phyloP scores from a whole-genome alignment of 352 stramenopile genomes.

The Pythium insidiosum region DNA sequence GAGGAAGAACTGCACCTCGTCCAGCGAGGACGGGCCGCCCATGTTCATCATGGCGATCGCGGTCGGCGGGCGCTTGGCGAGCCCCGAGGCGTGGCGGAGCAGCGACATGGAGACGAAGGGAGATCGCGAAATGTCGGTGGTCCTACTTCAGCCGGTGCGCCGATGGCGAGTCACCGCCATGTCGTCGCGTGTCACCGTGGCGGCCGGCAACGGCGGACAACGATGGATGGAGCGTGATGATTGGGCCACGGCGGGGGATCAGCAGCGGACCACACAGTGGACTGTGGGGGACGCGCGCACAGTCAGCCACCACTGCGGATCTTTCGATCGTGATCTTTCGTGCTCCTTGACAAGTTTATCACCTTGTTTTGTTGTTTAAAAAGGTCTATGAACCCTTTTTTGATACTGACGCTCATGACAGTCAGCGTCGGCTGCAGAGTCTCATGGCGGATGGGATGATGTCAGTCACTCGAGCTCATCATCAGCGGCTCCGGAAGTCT shows the following conservation, averaged over 20 bases:
- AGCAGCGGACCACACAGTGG: too few relatives aligned
- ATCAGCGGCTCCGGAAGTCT: too few relatives aligned
- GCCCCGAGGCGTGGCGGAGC: conserved; percentile 27
- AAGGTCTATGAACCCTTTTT: too few relatives aligned
- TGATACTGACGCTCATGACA: too few relatives aligned
- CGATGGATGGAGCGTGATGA: neutral
- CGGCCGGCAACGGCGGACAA: neutral
- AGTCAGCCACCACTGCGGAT: neutral
- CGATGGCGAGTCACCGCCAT: too few relatives aligned
- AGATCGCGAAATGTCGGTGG: too few relatives aligned
- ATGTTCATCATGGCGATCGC: conserved; percentile 95
- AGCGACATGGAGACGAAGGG: conserved; percentile 12
- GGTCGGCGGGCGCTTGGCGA: conserved; percentile 34
- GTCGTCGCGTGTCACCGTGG: neutral
- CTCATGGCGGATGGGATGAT: too few relatives aligned
- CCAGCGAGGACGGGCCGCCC: conserved; percentile 90
- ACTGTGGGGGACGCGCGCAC: too few relatives aligned
- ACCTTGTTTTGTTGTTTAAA: conserved; percentile 6
- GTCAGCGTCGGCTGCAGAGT: too few relatives aligned
- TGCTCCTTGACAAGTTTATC: conserved; percentile 4
- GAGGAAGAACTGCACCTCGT: conserved; percentile 96
- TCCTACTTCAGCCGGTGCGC: too few relatives aligned
- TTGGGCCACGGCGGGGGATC: conserved; percentile 9
- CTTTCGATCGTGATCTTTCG: conserved; percentile 9
- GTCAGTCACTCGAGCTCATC: too few relatives aligned